Base-by-base conservation (phyloP, 768 basidiomycete genomes). In the Thelephora aurantiotincta region DNA sequence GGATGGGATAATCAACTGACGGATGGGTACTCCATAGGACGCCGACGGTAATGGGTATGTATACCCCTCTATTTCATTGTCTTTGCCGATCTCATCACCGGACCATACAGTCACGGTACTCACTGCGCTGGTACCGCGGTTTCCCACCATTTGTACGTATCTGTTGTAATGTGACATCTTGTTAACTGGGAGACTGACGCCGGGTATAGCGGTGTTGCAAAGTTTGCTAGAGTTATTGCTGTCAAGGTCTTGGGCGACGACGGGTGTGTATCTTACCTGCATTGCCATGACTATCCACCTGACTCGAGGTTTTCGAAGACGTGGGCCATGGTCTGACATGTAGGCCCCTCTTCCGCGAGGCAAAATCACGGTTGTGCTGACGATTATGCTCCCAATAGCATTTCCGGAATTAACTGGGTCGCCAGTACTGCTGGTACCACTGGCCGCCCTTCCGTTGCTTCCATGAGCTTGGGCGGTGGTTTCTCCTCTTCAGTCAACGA, bases 81-180 rank as follows among this genome's bases (percentile, higher is more conserved):
- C 4, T 30, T n/a, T 30, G 9, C 26, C 26, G 26, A 30, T 30
- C 26, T 30, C 26, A 30, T 30, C 26, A 9, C 26, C 16, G 20
- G 14, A 11, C 37, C 9, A 2, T 41, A 1, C 14, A 91, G 91
- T 51, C 91, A 94, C 56, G 91, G 90, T 26, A 71, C 81, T 26
- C 86, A 89, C 60, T 88, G 85, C 52, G 88, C 88, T 44, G 88
- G 88, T 48, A 94, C 89, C 19, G 88, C 93, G 53, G 90, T 78
- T 20, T 86, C 83, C 6, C 65, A 67, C 54, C 82, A 78, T 63
- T 94, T 86, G 56, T 91, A 91, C 7, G 38, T 41, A 14, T 14
- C 22, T 14, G 11, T 4, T 22, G 16, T 41, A 7, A 9, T 22
- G 11, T n/a, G 14, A 2, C 16, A 9, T 30, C 9, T 41, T 16